These are phyloP conservation scores for Euphorbia schlechtendalii DNA, from an alignment of 441 rosid species.

Conservation along the genomic window DNA sequence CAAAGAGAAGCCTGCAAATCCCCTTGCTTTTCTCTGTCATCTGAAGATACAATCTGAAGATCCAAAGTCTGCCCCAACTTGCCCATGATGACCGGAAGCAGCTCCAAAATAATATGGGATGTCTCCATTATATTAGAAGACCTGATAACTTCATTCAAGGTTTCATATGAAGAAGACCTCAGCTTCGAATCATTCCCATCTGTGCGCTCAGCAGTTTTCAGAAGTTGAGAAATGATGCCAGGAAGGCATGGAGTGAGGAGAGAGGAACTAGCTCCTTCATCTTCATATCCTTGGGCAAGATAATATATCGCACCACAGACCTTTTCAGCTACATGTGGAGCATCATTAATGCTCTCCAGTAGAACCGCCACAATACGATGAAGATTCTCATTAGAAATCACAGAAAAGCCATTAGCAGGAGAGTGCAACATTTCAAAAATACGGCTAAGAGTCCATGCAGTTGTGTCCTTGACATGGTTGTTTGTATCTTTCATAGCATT, in stretches of 20 bases:
- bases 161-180: constrained; percentile 77
- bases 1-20: constrained; percentile 88
- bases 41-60: constrained; percentile 61
- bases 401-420: constrained; percentile 70
- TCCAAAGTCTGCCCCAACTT: constrained; percentile 74
- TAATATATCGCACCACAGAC: constrained; percentile 93
- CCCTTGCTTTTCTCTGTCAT: constrained; percentile 89
- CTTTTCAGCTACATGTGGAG: constrained; percentile 90
- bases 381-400: constrained; percentile 57
- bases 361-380: constrained; percentile 54
- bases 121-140: constrained; percentile 66
- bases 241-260: constrained; percentile 61
- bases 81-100: constrained; percentile 71
- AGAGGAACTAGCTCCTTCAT: constrained; percentile 55
- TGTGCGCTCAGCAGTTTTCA: constrained; percentile 65
- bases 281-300: constrained; percentile 92
- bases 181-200: constrained; percentile 82
- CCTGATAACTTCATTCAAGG: constrained; percentile 85
- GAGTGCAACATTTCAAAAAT: constrained; percentile 85
- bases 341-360: constrained; percentile 73
- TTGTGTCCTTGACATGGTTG: constrained; percentile 91
- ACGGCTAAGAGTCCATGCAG: constrained; percentile 94
- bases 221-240: constrained; percentile 54
- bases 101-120: constrained; percentile 55
- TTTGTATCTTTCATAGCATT: constrained; percentile 73